Conservation (phyloP, 108 stramenopile species). For the Cyclotella cryptica region DNA sequence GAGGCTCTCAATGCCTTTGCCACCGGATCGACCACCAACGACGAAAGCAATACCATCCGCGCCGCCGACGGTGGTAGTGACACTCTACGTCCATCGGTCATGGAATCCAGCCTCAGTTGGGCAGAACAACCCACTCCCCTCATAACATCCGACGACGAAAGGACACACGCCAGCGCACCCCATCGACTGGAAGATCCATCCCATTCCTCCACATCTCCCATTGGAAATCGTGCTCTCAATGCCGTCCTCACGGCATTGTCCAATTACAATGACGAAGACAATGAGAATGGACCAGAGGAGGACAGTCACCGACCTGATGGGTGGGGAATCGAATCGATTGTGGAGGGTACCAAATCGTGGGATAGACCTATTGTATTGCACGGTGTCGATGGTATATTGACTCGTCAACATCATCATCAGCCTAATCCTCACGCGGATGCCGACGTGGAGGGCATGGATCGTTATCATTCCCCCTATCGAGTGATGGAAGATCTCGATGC, state of each 20-base stretch:
- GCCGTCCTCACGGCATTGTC: slow-evolving; percentile 70
- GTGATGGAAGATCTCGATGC: slow-evolving; percentile 70
- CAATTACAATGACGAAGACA: slow-evolving; percentile 77
- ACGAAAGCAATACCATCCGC: not conserved
- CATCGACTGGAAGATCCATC: slow-evolving; percentile 9
- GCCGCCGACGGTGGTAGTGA: no score
- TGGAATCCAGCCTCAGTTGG: no score
- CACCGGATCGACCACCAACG: not conserved
- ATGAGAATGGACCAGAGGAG: slow-evolving; percentile 17
- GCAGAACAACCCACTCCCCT: not conserved
- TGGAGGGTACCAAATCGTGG: slow-evolving; percentile 46
- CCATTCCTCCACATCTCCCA: not conserved
- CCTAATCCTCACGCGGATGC: slow-evolving; percentile 10
- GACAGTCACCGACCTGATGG: slow-evolving; percentile 17
- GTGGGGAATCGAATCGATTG: slow-evolving; percentile 51
- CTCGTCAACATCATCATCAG: slow-evolving; percentile 30
- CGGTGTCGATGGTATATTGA: slow-evolving; percentile 74
- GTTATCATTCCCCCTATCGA: slow-evolving; percentile 40
- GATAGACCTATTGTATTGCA: slow-evolving; percentile 75
- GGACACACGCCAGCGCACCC: slow-evolving; percentile 26
- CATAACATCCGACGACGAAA: not conserved
- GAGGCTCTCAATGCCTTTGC: slow-evolving; percentile 42
- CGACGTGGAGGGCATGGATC: slow-evolving; percentile 21
- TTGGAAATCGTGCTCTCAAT: slow-evolving; percentile 46
- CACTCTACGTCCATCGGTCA: no score